Percentiles rank a stretch among this genome's conserved stretches.
Evolutionary conservation across 495 filamentous ascomycete genomes (phyloP).

Genomic region (Xylaria intraflava): DNA sequence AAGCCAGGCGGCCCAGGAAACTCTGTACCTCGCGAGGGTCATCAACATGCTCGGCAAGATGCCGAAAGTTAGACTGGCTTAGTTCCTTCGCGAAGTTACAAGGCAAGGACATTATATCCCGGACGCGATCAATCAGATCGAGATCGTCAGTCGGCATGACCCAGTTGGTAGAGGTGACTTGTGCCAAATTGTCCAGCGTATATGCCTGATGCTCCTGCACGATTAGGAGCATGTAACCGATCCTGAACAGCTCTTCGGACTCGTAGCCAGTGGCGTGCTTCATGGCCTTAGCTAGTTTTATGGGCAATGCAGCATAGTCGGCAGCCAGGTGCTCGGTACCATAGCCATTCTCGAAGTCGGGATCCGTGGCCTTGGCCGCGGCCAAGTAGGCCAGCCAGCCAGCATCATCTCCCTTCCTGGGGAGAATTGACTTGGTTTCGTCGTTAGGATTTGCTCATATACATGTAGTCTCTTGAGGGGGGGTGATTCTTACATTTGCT

Average conservation of each 20-base stretch:
- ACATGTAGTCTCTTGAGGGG: neutral
- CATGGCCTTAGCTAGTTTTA: neutral
- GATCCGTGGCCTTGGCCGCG: neutral
- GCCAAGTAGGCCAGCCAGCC: neutral
- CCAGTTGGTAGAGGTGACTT: neutral
- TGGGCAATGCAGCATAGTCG: neutral
- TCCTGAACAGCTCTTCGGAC: neutral
- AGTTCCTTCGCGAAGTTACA: neutral
- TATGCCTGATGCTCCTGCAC: neutral
- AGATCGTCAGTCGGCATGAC: neutral
- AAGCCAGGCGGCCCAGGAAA: neutral
- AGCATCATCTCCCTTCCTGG: neutral
- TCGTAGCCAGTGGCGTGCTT: neutral
- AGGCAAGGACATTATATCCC: neutral
- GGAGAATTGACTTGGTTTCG: neutral
- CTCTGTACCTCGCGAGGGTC: neutral
- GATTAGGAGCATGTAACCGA: conserved; percentile 3
- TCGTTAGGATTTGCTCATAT: neutral
- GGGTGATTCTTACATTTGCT: neutral
- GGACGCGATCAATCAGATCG: neutral
- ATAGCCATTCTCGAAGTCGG: neutral
- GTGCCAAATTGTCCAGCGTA: neutral
- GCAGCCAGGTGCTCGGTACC: neutral
- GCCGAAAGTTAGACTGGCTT: neutral
- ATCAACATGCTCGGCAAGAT: neutral